phyloP scores from a whole-genome alignment of 352 stramenopile species.

The Phytophthora agathidicida region DNA sequence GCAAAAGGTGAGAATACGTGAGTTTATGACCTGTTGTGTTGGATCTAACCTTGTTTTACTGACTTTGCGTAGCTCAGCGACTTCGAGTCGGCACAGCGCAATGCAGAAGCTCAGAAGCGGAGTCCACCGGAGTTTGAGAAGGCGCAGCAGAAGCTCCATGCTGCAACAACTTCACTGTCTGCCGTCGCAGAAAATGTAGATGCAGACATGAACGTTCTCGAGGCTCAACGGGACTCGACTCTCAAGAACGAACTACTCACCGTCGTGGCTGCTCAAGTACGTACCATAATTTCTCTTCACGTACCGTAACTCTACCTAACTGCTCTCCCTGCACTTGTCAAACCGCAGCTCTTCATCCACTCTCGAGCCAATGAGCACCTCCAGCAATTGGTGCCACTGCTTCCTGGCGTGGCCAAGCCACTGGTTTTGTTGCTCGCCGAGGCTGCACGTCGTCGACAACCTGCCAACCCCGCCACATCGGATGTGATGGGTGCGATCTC shows the following conservation, averaged over 20 bases:
- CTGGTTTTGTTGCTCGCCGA: constrained; percentile 62
- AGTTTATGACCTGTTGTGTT: background rate
- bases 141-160: constrained; percentile 60
- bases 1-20: constrained; percentile 39
- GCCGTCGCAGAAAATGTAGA: constrained; percentile 69
- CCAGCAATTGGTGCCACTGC: constrained; percentile 73
- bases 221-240: constrained; percentile 60
- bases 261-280: constrained; percentile 69
- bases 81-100: constrained; percentile 74
- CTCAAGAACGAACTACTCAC: constrained; percentile 85
- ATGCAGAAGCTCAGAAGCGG: constrained; percentile 62
- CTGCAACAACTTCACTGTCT: constrained; percentile 53
- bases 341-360: constrained; percentile 64
- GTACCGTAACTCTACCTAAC: background rate
- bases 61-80: constrained; percentile 58
- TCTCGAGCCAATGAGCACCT: constrained; percentile 68
- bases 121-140: constrained; percentile 74
- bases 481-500: constrained; percentile 61
- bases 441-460: constrained; percentile 47
- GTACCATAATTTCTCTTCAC: background rate
- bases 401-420: constrained; percentile 67
- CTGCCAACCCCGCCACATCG: constrained; percentile 51
- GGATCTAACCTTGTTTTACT: background rate
- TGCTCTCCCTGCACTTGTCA: background rate
- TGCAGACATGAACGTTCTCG: constrained; percentile 62